phyloP scores from a whole-genome alignment of 306 rosid species.

The Prunus kanzakura region DNA sequence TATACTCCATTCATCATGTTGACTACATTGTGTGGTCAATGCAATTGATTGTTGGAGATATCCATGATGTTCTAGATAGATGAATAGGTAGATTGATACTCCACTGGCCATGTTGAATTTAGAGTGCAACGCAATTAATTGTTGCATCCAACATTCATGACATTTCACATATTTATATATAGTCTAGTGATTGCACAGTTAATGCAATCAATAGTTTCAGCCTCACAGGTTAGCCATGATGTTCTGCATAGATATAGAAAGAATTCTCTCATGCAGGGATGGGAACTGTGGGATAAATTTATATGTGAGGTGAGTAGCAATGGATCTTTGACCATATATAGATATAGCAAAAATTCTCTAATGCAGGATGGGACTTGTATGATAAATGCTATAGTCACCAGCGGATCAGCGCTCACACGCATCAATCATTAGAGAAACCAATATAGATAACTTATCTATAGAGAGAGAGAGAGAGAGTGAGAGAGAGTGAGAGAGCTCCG shows the following conservation, averaged over 20 bases:
- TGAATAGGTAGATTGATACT: neutral
- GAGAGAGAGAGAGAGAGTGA: constrained; percentile 3
- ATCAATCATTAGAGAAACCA: neutral
- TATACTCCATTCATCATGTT: neutral
- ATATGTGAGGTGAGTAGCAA: neutral
- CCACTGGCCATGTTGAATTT: neutral
- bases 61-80: neutral
- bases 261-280: neutral
- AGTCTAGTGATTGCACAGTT: neutral
- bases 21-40: neutral
- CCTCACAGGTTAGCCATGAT: neutral
- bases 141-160: neutral
- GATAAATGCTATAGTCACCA: neutral
- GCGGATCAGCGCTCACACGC: neutral
- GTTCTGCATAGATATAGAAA: neutral
- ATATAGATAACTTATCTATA: neutral
- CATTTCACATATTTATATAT: neutral
- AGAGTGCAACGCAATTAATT: neutral
- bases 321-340: no score
- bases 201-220: neutral
- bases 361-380: no score
- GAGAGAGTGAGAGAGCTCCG: constrained; percentile 11
- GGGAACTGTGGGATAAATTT: neutral
- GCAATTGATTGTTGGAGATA: neutral
- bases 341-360: no score